These are phyloP conservation scores for Eucalyptus curtisii DNA, from an alignment of 345 rosid genomes.

Conservation along the genomic window DNA sequence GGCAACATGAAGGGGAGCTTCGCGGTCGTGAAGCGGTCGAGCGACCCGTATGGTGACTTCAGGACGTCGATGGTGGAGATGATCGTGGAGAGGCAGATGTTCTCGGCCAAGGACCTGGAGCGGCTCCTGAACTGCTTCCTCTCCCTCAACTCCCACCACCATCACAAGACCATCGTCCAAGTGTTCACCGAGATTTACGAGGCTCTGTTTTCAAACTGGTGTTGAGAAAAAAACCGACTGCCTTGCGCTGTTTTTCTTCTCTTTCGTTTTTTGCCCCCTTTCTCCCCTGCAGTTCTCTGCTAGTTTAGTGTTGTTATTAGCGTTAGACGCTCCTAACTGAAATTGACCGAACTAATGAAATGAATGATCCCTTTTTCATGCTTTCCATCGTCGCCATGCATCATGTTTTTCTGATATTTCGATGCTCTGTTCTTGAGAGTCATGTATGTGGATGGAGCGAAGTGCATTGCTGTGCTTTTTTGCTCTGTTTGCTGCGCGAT, in stretches of 20 bases:
- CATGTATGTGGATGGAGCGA: neutral
- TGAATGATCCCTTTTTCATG: neutral
- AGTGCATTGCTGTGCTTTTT: neutral
- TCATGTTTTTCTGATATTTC: neutral
- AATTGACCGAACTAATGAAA: neutral
- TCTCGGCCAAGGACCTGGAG: slow-evolving; percentile 13
- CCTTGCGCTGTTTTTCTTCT: neutral
- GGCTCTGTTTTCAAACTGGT: slow-evolving; percentile 1
- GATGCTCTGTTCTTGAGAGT: neutral
- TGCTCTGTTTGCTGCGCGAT: neutral
- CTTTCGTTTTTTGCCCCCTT: neutral
- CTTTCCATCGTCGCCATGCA: neutral
- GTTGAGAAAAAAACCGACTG: neutral
- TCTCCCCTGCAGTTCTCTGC: neutral
- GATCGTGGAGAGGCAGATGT: slow-evolving; percentile 22
- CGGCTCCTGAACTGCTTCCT: slow-evolving; percentile 17
- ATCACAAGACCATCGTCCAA: slow-evolving; percentile 11
- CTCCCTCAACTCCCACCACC: slow-evolving; percentile 11
- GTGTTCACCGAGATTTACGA: slow-evolving; percentile 19
- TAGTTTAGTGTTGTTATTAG: neutral
- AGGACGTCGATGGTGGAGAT: slow-evolving; percentile 30
- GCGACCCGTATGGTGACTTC: slow-evolving; percentile 17
- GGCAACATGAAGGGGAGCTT: slow-evolving; percentile 47
- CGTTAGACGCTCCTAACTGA: neutral
- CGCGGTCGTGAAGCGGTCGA: slow-evolving; percentile 33